Conservation (phyloP, 139 green algal species). For the Chlorella sorokiniana region DNA sequence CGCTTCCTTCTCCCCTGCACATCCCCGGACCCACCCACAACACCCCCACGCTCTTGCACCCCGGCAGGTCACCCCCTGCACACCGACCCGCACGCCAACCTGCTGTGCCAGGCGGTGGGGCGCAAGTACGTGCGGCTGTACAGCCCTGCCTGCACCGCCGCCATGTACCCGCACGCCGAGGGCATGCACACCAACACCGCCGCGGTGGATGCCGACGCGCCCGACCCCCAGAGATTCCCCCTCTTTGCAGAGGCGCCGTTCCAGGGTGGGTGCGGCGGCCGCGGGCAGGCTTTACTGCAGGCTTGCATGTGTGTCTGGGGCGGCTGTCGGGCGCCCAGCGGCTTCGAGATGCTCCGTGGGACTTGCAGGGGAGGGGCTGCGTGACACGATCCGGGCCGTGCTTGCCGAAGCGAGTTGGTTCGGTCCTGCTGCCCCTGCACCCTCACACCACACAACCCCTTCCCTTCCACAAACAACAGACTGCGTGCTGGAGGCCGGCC, state of each 20-base stretch:
- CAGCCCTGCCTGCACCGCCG: slow-evolving; percentile 40
- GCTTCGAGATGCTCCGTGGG: too few relatives aligned
- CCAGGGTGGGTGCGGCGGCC: neutral
- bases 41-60: neutral
- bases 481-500: slow-evolving; percentile 71
- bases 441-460: neutral
- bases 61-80: slow-evolving; percentile 82
- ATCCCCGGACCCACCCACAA: slow-evolving; percentile 2
- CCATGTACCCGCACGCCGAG: slow-evolving; percentile 61
- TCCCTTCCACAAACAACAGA: slow-evolving; percentile 41
- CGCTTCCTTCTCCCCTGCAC: neutral
- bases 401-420: too few relatives aligned
- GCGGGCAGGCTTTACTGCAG: neutral
- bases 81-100: slow-evolving; percentile 89
- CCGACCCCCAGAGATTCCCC: slow-evolving; percentile 48
- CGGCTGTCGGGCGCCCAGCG: neutral
- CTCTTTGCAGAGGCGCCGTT: slow-evolving; percentile 45
- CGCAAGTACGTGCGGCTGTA: slow-evolving; percentile 95
- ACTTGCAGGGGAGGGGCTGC: neutral
- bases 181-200: slow-evolving; percentile 62
- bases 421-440: neutral
- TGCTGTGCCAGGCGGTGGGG: slow-evolving; percentile 89
- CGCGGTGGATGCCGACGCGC: slow-evolving; percentile 63
- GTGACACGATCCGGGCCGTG: neutral
- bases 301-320: neutral